These are phyloP conservation scores for Phoma herbarum DNA, from an alignment of 2,329 filamentous ascomycete genomes.

Conservation along the genomic window DNA sequence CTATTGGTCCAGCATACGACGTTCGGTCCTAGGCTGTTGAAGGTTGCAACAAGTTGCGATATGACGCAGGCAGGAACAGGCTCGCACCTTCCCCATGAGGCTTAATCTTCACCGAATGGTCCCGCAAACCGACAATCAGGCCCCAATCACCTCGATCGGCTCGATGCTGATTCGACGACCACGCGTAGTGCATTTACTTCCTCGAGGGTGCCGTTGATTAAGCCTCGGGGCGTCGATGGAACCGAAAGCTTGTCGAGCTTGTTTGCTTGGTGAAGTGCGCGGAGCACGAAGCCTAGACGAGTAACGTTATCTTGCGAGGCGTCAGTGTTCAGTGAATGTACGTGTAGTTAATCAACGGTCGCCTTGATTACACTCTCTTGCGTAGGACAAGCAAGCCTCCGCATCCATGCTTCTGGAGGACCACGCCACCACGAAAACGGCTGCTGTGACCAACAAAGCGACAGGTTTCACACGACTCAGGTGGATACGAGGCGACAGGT, in stretches of 20 bases:
- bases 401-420: neutral
- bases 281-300: neutral
- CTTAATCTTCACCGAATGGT: constrained; percentile 1
- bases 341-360: no score
- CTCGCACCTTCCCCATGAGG: constrained; percentile 19
- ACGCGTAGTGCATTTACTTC: neutral
- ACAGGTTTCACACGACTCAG: neutral
- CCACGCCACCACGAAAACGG: constrained; percentile 1
- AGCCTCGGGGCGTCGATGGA: constrained; percentile 9
- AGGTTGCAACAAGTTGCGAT: constrained; percentile 5
- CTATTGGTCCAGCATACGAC: constrained; percentile 13
- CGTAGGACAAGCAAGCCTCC: neutral
- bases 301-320: neutral
- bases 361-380: neutral
- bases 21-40: constrained; percentile 1
- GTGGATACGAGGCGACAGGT: neutral
- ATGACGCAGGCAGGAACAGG: constrained; percentile 8
- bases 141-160: neutral
- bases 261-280: constrained; percentile 2
- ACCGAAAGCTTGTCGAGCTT: constrained; percentile 15
- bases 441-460: neutral
- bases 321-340: neutral
- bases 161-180: constrained; percentile 6
- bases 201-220: constrained; percentile 1
- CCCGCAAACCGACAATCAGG: constrained; percentile 3